A percentile compares a stretch with the other conserved stretches of the same genome.
These are phyloP conservation scores for Knoxdaviesia capensis DNA, from an alignment of 2,329 filamentous ascomycete genomes.

Conservation along the genomic window DNA sequence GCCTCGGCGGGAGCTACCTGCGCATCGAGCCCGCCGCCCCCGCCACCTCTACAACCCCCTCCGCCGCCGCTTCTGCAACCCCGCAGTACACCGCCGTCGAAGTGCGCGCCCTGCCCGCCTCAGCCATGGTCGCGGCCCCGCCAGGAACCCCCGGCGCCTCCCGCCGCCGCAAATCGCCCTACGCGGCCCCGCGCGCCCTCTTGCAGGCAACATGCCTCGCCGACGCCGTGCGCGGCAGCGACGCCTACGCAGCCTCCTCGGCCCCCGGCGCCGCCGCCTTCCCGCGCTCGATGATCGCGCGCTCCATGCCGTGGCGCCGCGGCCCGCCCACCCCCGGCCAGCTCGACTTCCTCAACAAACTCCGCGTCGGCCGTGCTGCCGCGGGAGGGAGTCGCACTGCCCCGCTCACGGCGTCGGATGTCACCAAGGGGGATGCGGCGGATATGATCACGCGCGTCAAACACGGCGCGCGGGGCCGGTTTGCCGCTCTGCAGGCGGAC, in stretches of 20 bases:
- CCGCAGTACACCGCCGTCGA: slow-evolving; percentile 23
- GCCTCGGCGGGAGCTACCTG: slow-evolving; percentile 40
- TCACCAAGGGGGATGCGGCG: slow-evolving; percentile 62
- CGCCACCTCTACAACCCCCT: slow-evolving; percentile 2
- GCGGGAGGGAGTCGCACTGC: slow-evolving; percentile 10
- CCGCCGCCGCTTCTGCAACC: slow-evolving; percentile 6
- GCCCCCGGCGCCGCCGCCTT: slow-evolving; percentile 27
- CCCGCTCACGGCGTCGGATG: slow-evolving; percentile 27
- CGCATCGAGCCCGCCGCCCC: slow-evolving; percentile 19
- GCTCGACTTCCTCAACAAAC: slow-evolving; percentile 48
- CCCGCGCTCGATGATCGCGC: slow-evolving; percentile 44
- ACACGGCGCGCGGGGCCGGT: slow-evolving; percentile 55
- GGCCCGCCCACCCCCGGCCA: slow-evolving; percentile 43
- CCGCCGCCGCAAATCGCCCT: slow-evolving; percentile 29
- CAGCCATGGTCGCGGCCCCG: too few species aligned
- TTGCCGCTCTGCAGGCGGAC: slow-evolving; percentile 27
- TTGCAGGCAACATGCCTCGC: slow-evolving; percentile 44
- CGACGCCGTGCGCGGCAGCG: slow-evolving; percentile 65
- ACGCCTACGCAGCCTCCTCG: slow-evolving; percentile 45
- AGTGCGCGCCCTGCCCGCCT: slow-evolving; percentile 22
- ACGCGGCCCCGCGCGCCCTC: slow-evolving; percentile 47
- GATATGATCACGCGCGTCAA: slow-evolving; percentile 90
- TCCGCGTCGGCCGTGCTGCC: slow-evolving; percentile 22
- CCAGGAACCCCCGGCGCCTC: slow-evolving; percentile 11
- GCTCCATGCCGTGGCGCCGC: slow-evolving; percentile 49